Evolutionary conservation across 2,329 filamentous ascomycete species (phyloP), one percentile per base, ranked within the genome.

Genomic region (Aspergillus niger): DNA sequence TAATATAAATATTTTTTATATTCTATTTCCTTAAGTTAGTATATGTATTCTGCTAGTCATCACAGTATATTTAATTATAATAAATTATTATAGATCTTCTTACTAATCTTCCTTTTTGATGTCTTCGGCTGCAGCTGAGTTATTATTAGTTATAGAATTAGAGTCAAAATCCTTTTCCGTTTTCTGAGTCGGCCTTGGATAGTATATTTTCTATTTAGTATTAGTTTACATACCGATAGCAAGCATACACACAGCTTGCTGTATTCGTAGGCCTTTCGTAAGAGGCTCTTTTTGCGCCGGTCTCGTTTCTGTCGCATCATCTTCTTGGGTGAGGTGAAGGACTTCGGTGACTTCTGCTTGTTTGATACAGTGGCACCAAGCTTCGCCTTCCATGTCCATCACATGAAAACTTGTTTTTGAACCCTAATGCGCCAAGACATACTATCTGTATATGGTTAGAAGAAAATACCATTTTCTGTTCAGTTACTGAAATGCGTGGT

Each of bases 171-270:
- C 17, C 17, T 20, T 20, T 20, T 20, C 17, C 17, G 5, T 44
- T 44, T 10, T 44, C 41, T 11, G 10, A 20, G 17, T 20, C 17
- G 17, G 17, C 17, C 17, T 1, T 20, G 17, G 17, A 20, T 20
- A 20, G 17, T 20, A 20, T 20, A 20, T 20, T 20, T 20, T 20
- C 17, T 20, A 20, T 20, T 20, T 20, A 20, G 17, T 20, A 20
- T 20, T 20, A 20, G 17, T 20, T 20, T 20, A 20, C 17, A 20
- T 20, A 20, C 17, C 17, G 17, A 20, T 20, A 20, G 17, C 17
- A 20, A 22, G 58, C 52, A 36, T 55, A 20, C n/a, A 30, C 44
- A 60, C 3, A 54, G 26, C 41, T 43, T 58, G 17, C 53, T 57
- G n/a, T 57, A 20, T 20, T 20, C 17, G 43, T 44, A 26, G 24